Evolutionary conservation across 352 stramenopile species (phyloP).

Genomic region (Thraustochytrium striatum): DNA sequence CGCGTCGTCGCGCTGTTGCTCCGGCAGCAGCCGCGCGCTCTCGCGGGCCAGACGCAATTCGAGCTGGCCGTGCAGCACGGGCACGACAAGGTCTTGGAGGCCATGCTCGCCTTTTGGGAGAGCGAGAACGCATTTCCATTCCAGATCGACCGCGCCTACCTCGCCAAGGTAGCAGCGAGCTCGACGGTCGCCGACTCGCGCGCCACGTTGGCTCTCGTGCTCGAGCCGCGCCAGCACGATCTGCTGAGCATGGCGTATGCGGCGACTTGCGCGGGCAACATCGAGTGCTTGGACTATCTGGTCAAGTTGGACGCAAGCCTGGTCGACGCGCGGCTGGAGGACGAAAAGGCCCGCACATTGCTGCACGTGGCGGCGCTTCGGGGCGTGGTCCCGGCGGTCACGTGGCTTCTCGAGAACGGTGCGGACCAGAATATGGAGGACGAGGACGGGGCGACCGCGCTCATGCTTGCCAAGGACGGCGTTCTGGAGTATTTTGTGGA

Average conservation of each 20-base stretch:
- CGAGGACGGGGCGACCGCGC: not conserved
- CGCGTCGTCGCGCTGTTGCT: not conserved
- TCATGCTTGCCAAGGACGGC: conserved; percentile 40
- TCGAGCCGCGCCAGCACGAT: not conserved
- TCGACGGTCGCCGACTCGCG: not conserved
- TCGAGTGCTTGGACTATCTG: not conserved
- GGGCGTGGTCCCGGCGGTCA: not conserved
- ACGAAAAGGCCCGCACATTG: not conserved
- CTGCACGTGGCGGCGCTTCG: conserved; percentile 1
- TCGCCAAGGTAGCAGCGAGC: not conserved
- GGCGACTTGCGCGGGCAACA: not conserved
- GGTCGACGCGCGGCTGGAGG: not conserved
- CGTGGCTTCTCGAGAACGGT: not conserved
- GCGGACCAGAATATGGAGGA: conserved; percentile 14
- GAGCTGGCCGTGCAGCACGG: not conserved
- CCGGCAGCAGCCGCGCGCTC: not conserved
- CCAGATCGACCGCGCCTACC: not conserved
- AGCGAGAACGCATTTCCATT: not conserved
- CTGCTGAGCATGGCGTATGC: not conserved
- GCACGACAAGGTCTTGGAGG: not conserved
- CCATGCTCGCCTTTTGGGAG: not conserved
- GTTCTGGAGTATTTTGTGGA: conserved; percentile 34
- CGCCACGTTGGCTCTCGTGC: not conserved
- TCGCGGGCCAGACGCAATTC: not conserved
- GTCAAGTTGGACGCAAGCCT: not conserved